Evolutionary conservation across 176 grass and related monocot species (phyloP), one percentile per base, ranked within the genome.

Genomic region (Bothriochloa decipiens): DNA sequence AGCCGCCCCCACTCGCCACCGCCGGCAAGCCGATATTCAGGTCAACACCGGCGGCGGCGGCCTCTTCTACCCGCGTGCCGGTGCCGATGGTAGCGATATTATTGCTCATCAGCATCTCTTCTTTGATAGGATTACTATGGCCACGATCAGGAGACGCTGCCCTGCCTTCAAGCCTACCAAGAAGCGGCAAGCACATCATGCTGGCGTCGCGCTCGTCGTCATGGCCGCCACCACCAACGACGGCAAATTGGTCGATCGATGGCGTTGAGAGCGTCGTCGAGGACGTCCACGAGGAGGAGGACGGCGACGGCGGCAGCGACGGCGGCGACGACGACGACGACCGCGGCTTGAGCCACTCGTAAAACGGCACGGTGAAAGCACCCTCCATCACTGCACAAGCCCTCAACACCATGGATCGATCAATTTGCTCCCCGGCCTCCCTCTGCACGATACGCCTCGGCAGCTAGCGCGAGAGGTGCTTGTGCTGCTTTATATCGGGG

Each of bases 21-120:
- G 62, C 5, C 23, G 82, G 72, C 82, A 95, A 77, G 53, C 89
- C 89, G 43, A 98, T 98, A 41, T 91, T 93, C 40, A 98, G 83
- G 9, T 90, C 84, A 47, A 95, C 83, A 45, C 65, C 46, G 46
- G 46, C 45, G 74, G 69, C 47, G 47, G 47, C 47, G 15, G 35
- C 60, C 26, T 63, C 78, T 2, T 6, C 78, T 2, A 3, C 32
- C 40, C 26, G 28, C 8, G 3, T 22, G 58, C 27, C 55, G 29
- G 10, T 1, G 20, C n/a, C 29, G 29, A 2, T 5, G 0, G 28
- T 11, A 4, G 20, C 42, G 12, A 46, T 32, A 32, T 32, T 26
- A 50, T 65, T 37, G 7, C 27, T 79, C 16, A 4, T 6, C 65
- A 22, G 1, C 71, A 29, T 16, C 37, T 92, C 88, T 22, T 92